A percentile compares a stretch with the other conserved stretches of the same genome.
These are phyloP conservation scores for Diversispora eburnea DNA, from an alignment of 192 early-diverging fungal species.

Conservation along the genomic window DNA sequence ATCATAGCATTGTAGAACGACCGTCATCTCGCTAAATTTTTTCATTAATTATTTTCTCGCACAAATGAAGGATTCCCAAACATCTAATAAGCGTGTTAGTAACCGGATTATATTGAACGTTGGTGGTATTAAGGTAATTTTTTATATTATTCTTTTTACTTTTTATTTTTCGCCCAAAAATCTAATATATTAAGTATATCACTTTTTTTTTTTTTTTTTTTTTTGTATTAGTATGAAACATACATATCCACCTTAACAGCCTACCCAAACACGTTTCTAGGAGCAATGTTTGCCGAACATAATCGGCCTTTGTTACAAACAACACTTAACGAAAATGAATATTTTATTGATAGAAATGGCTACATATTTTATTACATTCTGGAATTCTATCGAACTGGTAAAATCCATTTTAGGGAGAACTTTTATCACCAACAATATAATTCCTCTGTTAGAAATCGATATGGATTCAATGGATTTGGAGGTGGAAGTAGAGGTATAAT, in stretches of 20 bases:
- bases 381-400: too few relatives aligned
- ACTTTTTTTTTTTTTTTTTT: background rate
- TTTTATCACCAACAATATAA: background rate
- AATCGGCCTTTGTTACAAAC: background rate
- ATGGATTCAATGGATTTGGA: background rate
- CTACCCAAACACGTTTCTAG: conserved; percentile 17
- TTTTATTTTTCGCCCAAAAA: background rate
- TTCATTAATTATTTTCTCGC: background rate
- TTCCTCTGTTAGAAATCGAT: background rate
- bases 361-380: too few relatives aligned
- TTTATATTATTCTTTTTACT: background rate
- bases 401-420: too few relatives aligned
- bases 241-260: conserved; percentile 11
- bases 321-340: conserved; percentile 3
- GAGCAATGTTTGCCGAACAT: conserved; percentile 21
- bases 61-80: background rate
- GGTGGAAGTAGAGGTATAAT: background rate
- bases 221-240: conserved; percentile 12
- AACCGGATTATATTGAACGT: conserved; percentile 2
- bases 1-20: too few relatives aligned
- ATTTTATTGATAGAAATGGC: background rate
- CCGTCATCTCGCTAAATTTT: too few relatives aligned
- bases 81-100: background rate
- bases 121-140: conserved; percentile 11
- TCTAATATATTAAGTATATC: background rate